Conservation (phyloP, 345 rosid species). For the Alliaria petiolata region DNA sequence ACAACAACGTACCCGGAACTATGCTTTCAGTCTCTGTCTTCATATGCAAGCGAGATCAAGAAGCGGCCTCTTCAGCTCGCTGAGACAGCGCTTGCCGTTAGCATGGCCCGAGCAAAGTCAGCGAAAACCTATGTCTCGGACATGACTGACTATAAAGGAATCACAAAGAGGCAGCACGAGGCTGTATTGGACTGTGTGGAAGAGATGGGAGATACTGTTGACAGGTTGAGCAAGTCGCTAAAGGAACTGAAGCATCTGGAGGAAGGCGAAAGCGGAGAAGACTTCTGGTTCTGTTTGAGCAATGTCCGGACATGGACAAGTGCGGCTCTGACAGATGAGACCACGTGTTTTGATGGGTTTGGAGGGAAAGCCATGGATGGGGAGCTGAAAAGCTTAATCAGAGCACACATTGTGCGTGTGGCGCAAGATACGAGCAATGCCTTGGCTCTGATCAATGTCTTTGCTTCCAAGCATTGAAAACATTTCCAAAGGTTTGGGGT, state of each 20-base stretch:
- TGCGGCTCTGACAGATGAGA: constrained; percentile 92
- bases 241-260: constrained; percentile 61
- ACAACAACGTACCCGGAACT: constrained; percentile 58
- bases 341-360: constrained; percentile 85
- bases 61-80: constrained; percentile 58
- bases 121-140: constrained; percentile 53
- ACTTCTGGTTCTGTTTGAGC: constrained; percentile 67
- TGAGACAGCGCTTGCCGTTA: constrained; percentile 69
- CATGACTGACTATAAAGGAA: constrained; percentile 45
- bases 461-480: constrained; percentile 42
- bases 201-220: constrained; percentile 72
- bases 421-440: constrained; percentile 94
- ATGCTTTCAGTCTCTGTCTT: constrained; percentile 63
- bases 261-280: constrained; percentile 43
- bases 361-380: constrained; percentile 65
- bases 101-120: constrained; percentile 52
- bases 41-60: constrained; percentile 54
- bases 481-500: not conserved
- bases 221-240: constrained; percentile 58
- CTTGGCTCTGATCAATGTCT: constrained; percentile 61
- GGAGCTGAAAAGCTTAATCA: constrained; percentile 51
- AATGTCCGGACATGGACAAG: constrained; percentile 95
- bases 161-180: constrained; percentile 51
- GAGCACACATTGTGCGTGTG: constrained; percentile 47
- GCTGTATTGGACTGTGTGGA: constrained; percentile 72